A percentile compares a stretch with the other conserved stretches of the same genome.
Evolutionary conservation across 352 stramenopile genomes (phyloP).

Genomic region (Globisporangium cederbergense): DNA sequence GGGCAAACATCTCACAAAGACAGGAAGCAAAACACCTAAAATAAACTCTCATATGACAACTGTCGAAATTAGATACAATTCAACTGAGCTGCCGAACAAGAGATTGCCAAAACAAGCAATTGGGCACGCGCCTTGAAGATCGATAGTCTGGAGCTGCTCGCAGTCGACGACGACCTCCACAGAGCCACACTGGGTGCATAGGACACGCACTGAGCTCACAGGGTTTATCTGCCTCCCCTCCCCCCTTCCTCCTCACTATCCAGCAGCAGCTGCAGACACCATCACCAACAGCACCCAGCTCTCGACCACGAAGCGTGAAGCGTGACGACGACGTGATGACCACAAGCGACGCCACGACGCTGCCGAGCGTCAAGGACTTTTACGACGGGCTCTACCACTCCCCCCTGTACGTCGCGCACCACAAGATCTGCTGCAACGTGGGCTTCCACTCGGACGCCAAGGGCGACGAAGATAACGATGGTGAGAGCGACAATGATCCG

Average conservation of each 20-base stretch:
- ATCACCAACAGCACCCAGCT: neutral
- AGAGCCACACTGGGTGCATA: neutral
- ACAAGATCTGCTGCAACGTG: conserved; percentile 70
- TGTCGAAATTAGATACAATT: too few species aligned
- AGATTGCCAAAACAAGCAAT: too few species aligned
- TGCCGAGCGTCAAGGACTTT: conserved; percentile 55
- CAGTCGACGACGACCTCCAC: conserved; percentile 1
- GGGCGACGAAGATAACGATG: neutral
- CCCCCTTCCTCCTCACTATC: neutral
- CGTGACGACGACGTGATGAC: conserved; percentile 1
- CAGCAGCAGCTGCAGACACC: neutral
- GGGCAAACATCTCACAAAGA: neutral
- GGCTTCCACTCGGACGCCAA: conserved; percentile 39
- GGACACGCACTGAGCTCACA: neutral
- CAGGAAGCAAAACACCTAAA: neutral
- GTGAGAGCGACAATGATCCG: neutral
- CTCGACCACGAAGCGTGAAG: neutral
- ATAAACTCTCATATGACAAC: neutral
- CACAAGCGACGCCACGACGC: neutral
- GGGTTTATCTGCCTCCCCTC: too few species aligned
- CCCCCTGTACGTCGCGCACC: conserved; percentile 53
- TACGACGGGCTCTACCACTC: conserved; percentile 80
- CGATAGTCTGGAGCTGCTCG: neutral
- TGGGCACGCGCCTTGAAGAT: conserved; percentile 8
- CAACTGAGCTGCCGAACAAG: too few species aligned